These are phyloP conservation scores for Gossypium thurberi DNA, from an alignment of 345 rosid genomes.

Conservation along the genomic window DNA sequence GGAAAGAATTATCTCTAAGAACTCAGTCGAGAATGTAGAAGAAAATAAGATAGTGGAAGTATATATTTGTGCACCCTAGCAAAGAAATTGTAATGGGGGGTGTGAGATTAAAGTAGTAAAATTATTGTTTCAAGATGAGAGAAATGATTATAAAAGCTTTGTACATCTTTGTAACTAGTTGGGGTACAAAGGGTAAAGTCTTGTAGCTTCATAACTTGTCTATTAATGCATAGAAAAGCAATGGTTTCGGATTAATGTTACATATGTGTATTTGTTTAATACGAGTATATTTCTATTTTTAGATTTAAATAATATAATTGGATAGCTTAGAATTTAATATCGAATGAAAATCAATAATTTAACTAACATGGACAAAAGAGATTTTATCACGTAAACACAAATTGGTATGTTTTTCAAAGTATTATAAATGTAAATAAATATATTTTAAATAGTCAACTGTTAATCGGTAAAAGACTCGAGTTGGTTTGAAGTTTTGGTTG, in stretches of 20 bases:
- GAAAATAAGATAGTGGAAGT: slow-evolving; percentile 1
- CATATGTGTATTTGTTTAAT: too few species aligned
- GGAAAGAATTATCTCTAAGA: slow-evolving; percentile 31
- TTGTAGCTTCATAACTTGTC: slow-evolving; percentile 15
- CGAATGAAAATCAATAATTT: too few species aligned
- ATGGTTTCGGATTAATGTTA: not conserved
- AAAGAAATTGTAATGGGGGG: slow-evolving; percentile 16
- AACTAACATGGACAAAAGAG: too few species aligned
- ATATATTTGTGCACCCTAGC: slow-evolving; percentile 12
- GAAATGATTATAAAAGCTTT: slow-evolving; percentile 9
- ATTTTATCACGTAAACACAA: too few species aligned
- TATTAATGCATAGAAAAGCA: not conserved
- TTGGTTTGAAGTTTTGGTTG: too few species aligned
- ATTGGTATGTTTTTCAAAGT: too few species aligned
- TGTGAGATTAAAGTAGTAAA: slow-evolving; percentile 15
- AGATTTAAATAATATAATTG: too few species aligned
- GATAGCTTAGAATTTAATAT: too few species aligned
- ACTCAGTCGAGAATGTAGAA: slow-evolving; percentile 16
- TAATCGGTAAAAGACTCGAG: too few species aligned
- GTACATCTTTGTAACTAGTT: slow-evolving; percentile 28
- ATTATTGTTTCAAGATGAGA: slow-evolving; percentile 21
- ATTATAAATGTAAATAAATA: too few species aligned
- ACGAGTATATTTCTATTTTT: too few species aligned
- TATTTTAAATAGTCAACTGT: too few species aligned
- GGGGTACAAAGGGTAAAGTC: slow-evolving; percentile 18